These are phyloP conservation scores for Alternaria panax DNA, from an alignment of 2,329 filamentous ascomycete genomes.

Conservation along the genomic window DNA sequence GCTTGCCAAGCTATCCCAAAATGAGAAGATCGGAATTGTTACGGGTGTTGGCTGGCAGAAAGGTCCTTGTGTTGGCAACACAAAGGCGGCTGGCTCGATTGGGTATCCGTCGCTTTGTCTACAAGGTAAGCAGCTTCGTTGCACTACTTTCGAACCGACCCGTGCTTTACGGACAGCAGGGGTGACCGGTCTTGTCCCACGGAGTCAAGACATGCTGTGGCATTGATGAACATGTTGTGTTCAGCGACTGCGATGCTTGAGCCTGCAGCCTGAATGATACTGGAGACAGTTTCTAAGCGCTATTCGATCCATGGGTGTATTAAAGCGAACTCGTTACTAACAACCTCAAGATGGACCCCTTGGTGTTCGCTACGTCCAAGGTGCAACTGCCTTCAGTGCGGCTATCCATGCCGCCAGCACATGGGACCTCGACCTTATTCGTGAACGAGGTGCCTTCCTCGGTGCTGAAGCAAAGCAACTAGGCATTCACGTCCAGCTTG, in stretches of 20 bases:
- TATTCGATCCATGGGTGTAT: neutral
- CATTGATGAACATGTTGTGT: neutral
- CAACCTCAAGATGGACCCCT: slow-evolving; percentile 46
- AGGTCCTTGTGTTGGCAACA: slow-evolving; percentile 49
- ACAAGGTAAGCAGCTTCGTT: slow-evolving; percentile 41
- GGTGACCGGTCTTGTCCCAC: neutral
- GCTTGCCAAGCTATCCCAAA: slow-evolving; percentile 49
- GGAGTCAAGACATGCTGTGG: neutral
- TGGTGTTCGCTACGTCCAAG: slow-evolving; percentile 49
- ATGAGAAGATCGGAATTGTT: slow-evolving; percentile 53
- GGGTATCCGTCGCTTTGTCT: slow-evolving; percentile 50
- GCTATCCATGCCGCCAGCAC: slow-evolving; percentile 51
- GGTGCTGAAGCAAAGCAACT: slow-evolving; percentile 52
- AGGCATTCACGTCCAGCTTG: slow-evolving; percentile 54
- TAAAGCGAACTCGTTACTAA: slow-evolving; percentile 8
- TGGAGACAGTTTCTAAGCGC: neutral
- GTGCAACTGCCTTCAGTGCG: slow-evolving; percentile 50
- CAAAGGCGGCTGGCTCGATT: slow-evolving; percentile 44
- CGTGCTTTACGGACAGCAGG: neutral
- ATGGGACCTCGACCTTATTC: slow-evolving; percentile 47
- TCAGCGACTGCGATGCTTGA: neutral
- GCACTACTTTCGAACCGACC: neutral
- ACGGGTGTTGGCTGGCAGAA: slow-evolving; percentile 46
- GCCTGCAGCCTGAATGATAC: neutral
- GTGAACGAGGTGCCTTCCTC: slow-evolving; percentile 45